Conservation (phyloP, 148 eudicot species). For the Rhododendron molle region DNA sequence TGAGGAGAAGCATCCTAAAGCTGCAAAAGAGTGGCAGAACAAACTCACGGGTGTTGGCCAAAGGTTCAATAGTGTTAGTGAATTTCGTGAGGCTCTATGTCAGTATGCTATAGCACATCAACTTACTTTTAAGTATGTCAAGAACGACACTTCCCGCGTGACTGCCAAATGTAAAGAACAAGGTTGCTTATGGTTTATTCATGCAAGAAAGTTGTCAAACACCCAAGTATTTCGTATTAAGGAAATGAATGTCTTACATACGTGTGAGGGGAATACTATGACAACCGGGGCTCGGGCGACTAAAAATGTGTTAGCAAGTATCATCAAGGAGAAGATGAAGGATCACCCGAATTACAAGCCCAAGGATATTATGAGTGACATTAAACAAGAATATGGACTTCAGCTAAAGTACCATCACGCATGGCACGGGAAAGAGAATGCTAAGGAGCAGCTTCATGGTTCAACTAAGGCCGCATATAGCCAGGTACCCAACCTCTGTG, state of each 20-base stretch:
- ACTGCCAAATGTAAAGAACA: constrained; percentile 94
- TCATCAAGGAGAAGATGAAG: constrained; percentile 80
- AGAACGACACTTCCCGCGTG: constrained; percentile 91
- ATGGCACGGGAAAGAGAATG: constrained; percentile 97
- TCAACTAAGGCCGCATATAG: constrained; percentile 93
- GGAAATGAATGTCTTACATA: constrained; percentile 82
- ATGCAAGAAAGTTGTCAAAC: constrained; percentile 88
- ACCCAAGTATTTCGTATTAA: constrained; percentile 84
- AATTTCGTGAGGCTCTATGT: constrained; percentile 84
- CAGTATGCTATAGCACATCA: constrained; percentile 87
- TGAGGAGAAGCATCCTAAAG: constrained; percentile 57
- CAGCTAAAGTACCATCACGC: constrained; percentile 88
- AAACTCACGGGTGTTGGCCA: constrained; percentile 91
- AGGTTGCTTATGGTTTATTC: constrained; percentile 94
- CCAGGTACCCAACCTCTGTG: constrained; percentile 73
- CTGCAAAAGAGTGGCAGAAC: constrained; percentile 84
- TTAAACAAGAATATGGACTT: constrained; percentile 85
- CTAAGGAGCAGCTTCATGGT: constrained; percentile 96
- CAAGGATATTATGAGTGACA: constrained; percentile 86
- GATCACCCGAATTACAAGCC: constrained; percentile 85
- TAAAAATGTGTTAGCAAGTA: constrained; percentile 88
- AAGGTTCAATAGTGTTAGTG: constrained; percentile 75
- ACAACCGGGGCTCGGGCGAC: constrained; percentile 77
- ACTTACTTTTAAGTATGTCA: constrained; percentile 77
- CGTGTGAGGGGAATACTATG: constrained; percentile 70